Evolutionary conservation across 257 asterid species (phyloP).

Genomic region (Perilla frutescens): DNA sequence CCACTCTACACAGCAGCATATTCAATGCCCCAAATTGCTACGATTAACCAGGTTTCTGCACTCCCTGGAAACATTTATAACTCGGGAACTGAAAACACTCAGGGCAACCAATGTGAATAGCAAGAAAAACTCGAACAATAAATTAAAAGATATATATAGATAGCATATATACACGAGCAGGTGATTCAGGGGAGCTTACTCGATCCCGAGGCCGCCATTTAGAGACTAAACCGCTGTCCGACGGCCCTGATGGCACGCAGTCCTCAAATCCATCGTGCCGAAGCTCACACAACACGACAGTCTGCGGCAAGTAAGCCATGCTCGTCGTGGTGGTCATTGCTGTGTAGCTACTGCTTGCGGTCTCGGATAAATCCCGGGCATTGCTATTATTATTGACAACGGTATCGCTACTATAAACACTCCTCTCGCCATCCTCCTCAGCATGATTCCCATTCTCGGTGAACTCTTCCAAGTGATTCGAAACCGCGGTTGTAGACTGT

Average conservation of each 20-base stretch:
- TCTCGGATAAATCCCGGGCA: constrained; percentile 66
- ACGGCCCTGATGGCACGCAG: constrained; percentile 76
- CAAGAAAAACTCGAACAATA: constrained; percentile 11
- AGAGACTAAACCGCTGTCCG: constrained; percentile 88
- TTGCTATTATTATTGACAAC: constrained; percentile 34
- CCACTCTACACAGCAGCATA: constrained; percentile 6
- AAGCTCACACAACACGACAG: constrained; percentile 84
- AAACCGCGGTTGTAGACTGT: constrained; percentile 70
- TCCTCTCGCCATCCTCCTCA: constrained; percentile 59
- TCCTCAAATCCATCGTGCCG: constrained; percentile 95
- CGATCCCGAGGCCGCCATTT: constrained; percentile 96
- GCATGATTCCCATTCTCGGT: constrained; percentile 54
- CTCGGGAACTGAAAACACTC: neutral
- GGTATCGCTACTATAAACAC: constrained; percentile 48
- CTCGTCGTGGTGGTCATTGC: constrained; percentile 71
- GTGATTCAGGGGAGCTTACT: constrained; percentile 52
- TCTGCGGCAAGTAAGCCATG: constrained; percentile 91
- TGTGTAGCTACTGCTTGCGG: constrained; percentile 65
- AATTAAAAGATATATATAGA: neutral
- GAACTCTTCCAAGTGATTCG: constrained; percentile 75
- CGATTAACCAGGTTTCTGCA: neutral
- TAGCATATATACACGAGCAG: neutral
- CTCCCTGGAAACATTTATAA: neutral
- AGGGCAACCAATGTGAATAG: constrained; percentile 5
- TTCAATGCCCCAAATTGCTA: constrained; percentile 11